Evolutionary conservation across 441 rosid genomes (phyloP).

Genomic region (Syzygium malaccense): DNA sequence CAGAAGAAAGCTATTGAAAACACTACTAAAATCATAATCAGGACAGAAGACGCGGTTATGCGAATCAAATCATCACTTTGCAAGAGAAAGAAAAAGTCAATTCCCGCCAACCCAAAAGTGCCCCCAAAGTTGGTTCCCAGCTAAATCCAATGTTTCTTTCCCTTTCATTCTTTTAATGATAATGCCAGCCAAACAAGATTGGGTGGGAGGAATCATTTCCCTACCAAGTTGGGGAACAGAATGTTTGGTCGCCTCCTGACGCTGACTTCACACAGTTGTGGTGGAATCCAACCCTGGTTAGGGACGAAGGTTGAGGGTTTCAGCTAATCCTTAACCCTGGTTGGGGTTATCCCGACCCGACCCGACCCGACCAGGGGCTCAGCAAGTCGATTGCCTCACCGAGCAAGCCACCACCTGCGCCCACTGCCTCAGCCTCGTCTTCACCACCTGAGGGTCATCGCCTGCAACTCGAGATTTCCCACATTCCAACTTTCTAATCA

Average conservation of each 20-base stretch:
- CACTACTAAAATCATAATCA: background rate
- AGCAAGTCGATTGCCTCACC: background rate
- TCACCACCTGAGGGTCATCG: slow-evolving; percentile 6
- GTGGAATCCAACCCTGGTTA: background rate
- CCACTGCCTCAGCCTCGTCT: slow-evolving; percentile 11
- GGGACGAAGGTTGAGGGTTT: background rate
- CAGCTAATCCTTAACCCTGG: background rate
- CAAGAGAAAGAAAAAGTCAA: background rate
- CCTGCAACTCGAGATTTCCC: background rate
- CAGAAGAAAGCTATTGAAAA: background rate
- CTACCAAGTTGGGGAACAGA: background rate
- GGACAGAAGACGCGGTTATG: background rate
- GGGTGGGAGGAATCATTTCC: background rate
- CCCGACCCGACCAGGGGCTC: background rate
- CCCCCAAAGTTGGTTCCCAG: background rate
- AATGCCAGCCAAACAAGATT: background rate
- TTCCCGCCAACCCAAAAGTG: background rate
- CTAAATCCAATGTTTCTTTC: background rate
- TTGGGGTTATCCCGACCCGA: background rate
- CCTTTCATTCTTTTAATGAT: background rate
- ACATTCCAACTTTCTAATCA: background rate
- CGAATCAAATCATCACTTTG: too few relatives aligned
- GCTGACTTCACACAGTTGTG: background rate
- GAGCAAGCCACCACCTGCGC: slow-evolving; percentile 13
- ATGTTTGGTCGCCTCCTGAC: background rate